A percentile compares a stretch with the other conserved stretches of the same genome.
Evolutionary conservation across 2,329 filamentous ascomycete species (phyloP).

Genomic region (Aspergillus nomiae): DNA sequence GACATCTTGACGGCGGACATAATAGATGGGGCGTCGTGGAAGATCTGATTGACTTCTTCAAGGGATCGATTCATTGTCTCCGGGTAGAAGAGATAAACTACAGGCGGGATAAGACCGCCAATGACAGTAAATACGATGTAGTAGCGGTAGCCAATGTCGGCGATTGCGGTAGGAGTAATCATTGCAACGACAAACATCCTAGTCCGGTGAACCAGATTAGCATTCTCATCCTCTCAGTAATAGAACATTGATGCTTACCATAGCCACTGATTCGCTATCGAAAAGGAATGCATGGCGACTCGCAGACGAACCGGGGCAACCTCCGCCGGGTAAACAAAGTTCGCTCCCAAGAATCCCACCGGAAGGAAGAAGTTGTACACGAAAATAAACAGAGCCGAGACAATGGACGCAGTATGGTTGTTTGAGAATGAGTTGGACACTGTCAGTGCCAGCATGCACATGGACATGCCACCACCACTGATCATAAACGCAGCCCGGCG

Average conservation of each 20-base stretch:
- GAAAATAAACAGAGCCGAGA: conserved; percentile 19
- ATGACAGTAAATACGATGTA: conserved; percentile 24
- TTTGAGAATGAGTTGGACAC: conserved; percentile 17
- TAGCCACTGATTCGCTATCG: conserved; percentile 20
- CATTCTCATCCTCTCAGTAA: no score
- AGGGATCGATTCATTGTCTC: conserved; percentile 23
- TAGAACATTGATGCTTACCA: conserved; percentile 30
- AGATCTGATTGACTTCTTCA: conserved; percentile 21
- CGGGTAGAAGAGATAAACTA: conserved; percentile 24
- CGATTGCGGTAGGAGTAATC: conserved; percentile 23
- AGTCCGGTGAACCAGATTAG: conserved; percentile 2
- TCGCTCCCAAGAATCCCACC: conserved; percentile 22
- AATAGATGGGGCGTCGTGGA: conserved; percentile 18
- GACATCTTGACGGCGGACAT: background rate
- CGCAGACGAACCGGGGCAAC: conserved; percentile 21
- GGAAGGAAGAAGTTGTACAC: conserved; percentile 25
- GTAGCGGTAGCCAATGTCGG: conserved; percentile 20
- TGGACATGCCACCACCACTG: conserved; percentile 18
- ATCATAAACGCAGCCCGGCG: conserved; percentile 22
- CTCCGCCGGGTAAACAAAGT: conserved; percentile 24
- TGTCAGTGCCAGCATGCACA: conserved; percentile 20
- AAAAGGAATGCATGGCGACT: conserved; percentile 18
- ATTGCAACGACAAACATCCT: conserved; percentile 25
- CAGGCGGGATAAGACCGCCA: conserved; percentile 11
- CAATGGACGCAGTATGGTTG: conserved; percentile 11